A percentile compares a stretch with the other conserved stretches of the same genome.
Conservation (phyloP, 2,329 filamentous ascomycete species). For the Ophiobolus disseminans region DNA sequence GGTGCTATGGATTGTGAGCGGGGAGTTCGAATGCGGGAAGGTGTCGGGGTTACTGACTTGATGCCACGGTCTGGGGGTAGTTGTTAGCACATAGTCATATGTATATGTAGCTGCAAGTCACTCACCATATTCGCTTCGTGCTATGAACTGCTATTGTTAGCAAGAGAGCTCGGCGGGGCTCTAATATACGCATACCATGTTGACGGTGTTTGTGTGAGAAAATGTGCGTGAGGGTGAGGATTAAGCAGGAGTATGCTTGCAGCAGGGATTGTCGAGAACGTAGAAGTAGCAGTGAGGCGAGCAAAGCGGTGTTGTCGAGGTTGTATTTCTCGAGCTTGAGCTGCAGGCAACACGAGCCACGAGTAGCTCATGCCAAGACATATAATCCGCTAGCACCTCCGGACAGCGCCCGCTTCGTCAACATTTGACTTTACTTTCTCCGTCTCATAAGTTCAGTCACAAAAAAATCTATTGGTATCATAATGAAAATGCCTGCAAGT, state of each 20-base stretch:
- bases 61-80: constrained; percentile 84
- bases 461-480: constrained; percentile 3
- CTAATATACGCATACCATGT: constrained; percentile 39
- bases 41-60: constrained; percentile 70
- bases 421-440: background rate
- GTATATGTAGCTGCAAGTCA: constrained; percentile 13
- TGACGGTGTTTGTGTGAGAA: constrained; percentile 23
- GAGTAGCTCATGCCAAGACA: constrained; percentile 30
- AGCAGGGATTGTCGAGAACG: background rate
- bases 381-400: constrained; percentile 5
- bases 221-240: background rate
- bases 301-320: constrained; percentile 18
- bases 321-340: constrained; percentile 32
- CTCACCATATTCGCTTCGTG: constrained; percentile 99
- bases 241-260: background rate
- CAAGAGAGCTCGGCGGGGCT: constrained; percentile 39
- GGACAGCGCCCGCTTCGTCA: background rate
- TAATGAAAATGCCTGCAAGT: no score
- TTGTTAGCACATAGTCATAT: constrained; percentile 26
- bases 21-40: constrained; percentile 10
- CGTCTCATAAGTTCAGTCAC: background rate
- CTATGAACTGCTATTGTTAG: constrained; percentile 77
- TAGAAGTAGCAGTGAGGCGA: background rate
- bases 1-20: constrained; percentile 68
- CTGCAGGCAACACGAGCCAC: constrained; percentile 40